Base-by-base conservation (phyloP, 345 rosid genomes). In the Pelargonium nanum region DNA sequence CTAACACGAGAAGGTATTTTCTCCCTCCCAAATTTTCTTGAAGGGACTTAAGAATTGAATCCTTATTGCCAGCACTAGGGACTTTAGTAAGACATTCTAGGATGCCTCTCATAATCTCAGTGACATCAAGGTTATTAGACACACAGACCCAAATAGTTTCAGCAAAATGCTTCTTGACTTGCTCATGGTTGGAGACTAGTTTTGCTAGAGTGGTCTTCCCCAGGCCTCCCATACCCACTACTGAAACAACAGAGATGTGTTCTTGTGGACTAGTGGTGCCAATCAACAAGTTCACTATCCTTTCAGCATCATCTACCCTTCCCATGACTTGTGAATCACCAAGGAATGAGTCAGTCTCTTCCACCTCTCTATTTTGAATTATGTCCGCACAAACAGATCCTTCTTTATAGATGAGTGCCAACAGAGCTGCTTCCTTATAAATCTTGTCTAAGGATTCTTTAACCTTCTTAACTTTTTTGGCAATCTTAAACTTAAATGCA, bases 181-280 rank as follows among this genome's bases (percentile, higher is more conserved):
- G 55, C 22, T 52, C 22, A 1, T 63, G 44, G 2, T 54, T 7
- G 20, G 13, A 34, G 17, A 70, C 59, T 17, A 55, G 26, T 54
- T 70, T 28, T 1, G 73, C 73, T 0, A 64, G 19, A 13, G 68
- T 64, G 19, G 73, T 70, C 55, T 70, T 70, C 44, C 73, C 68
- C 16, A 70, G 50, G 7, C 73, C 73, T 21, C 24, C 61, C 56
- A 45, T 58, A 2, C 73, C 73, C 21, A 55, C 56, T 4, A 70
- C 24, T 7, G 73, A 16, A 40, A 70, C 15, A 1, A 64, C 65
- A 26, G 64, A 53, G 4, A 55, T 16, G 0, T 0, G 6, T 7
- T 60, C 40, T 15, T 25, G 55, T n/a, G n/a, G n/a, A 9, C 7
- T 13, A 0, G 2, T 22, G 5, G 53, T 0, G 20, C 32, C 45